Conservation (phyloP, 352 stramenopile genomes). For the Phytophthora idaei region DNA sequence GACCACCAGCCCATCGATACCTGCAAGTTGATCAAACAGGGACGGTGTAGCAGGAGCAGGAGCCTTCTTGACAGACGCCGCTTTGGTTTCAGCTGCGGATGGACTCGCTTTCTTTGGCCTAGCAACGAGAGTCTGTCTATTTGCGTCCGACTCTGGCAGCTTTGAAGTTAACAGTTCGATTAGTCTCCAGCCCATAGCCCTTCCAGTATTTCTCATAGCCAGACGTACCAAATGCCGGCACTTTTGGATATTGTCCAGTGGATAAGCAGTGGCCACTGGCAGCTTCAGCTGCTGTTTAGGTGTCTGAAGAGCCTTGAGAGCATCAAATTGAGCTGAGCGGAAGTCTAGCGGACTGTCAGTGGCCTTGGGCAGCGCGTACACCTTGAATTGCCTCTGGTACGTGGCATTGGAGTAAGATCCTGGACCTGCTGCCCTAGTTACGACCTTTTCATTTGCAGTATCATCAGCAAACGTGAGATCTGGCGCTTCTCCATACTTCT, state of each 20-base stretch:
- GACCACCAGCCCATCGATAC: constrained; percentile 26
- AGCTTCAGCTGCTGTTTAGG: constrained; percentile 27
- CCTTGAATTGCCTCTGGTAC: constrained; percentile 50
- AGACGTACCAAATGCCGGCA: constrained; percentile 70
- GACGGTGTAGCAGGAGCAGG: constrained; percentile 24
- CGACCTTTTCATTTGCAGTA: background rate
- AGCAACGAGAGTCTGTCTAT: constrained; percentile 50
- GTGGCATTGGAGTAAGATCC: constrained; percentile 6
- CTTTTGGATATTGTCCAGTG: constrained; percentile 91
- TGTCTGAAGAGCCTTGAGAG: constrained; percentile 49
- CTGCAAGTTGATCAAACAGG: constrained; percentile 65
- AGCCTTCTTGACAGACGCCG: constrained; percentile 12
- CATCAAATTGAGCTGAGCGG: constrained; percentile 56
- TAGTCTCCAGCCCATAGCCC: background rate
- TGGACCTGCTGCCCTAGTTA: background rate
- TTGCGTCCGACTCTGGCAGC: constrained; percentile 67
- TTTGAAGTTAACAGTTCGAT: constrained; percentile 16
- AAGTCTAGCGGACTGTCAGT: constrained; percentile 51
- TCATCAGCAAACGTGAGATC: constrained; percentile 26
- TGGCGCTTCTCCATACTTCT: constrained; percentile 76
- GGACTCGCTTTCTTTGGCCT: constrained; percentile 36
- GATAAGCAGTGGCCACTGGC: constrained; percentile 36
- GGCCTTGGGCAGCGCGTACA: constrained; percentile 21
- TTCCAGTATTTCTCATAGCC: background rate
- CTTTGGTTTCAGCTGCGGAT: constrained; percentile 22